Base-by-base conservation (phyloP, 1,284 basidiomycete genomes). In the Rhizoctonia solani region DNA sequence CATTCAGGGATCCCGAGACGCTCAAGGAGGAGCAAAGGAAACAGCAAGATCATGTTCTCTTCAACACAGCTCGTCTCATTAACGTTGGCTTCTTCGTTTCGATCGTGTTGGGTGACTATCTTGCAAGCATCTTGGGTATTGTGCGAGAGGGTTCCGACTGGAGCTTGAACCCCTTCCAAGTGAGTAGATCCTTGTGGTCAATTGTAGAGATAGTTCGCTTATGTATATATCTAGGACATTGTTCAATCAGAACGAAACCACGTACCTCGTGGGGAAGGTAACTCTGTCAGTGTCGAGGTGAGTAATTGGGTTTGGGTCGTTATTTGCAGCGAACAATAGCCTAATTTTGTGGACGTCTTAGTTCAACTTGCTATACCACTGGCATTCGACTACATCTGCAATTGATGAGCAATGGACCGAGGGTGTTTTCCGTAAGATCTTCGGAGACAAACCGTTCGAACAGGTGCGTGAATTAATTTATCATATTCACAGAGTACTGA, bases 341-440 rank as follows among this genome's bases (percentile, higher is more conserved):
- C 32, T 19, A 25, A 50, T 39, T 23, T 49, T 34, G 30, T 44
- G 6, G 21, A 50, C 19, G 13, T 9, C 5, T 23, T 67, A 90
- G 87, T 92, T 92, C 81, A 92, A 93, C 74, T 87, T 88, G 70
- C 77, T 93, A 61, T 93, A 92, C 76, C 83, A 89, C 19, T 92
- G 89, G 90, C 90, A 93, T 66, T 84, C 89, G 0, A 89, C 89
- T 0, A 87, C 87, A 0, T 89, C 87, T 41, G 73, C 75, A 21
- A 80, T 82, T 66, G 90, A 92, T 68, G 89, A 89, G 72, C 72
- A 85, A 68, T 93, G 89, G 89, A 83, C 86, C 4, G 72, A 77
- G 52, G 32, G 74, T 32, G 75, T 85, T 13, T 85, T 88, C 71
- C 70, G 72, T 25, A 67, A 81, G 6, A 72, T 87, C 47, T 90